A percentile compares a stretch with the other conserved stretches of the same genome.
These are phyloP conservation scores for Aspergillus ellipticus DNA, from an alignment of 495 filamentous ascomycete species.

Conservation along the genomic window DNA sequence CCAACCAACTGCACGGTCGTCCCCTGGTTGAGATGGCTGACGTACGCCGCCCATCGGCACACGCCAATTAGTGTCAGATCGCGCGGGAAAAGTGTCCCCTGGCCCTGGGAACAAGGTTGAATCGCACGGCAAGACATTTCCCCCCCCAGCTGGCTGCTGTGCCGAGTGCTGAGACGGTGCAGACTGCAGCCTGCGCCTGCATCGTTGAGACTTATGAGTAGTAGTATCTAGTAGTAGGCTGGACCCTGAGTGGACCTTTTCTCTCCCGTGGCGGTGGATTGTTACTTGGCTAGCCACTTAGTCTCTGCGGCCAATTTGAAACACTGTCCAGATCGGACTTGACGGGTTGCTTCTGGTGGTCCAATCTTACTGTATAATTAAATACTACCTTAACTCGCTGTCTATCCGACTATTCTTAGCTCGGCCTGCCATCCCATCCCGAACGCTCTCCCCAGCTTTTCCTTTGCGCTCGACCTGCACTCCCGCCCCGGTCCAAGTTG, in stretches of 20 bases:
- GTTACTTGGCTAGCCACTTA: too few relatives aligned
- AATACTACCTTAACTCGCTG: not conserved
- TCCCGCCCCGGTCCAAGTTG: too few relatives aligned
- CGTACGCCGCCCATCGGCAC: not conserved
- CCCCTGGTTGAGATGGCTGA: not conserved
- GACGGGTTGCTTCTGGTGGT: not conserved
- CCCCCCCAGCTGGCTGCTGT: not conserved
- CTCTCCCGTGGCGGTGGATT: not conserved
- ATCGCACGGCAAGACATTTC: not conserved
- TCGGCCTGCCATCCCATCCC: not conserved
- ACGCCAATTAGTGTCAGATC: not conserved
- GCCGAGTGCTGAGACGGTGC: not conserved
- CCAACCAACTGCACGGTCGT: too few relatives aligned
- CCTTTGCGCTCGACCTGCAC: not conserved
- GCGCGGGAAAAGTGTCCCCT: not conserved
- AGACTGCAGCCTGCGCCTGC: not conserved
- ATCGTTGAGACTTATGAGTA: too few relatives aligned
- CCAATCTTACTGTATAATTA: not conserved
- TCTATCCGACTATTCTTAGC: not conserved
- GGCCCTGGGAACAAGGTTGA: not conserved
- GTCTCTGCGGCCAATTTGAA: slow-evolving; percentile 7
- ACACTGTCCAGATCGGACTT: slow-evolving; percentile 1
- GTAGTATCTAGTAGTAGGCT: too few relatives aligned
- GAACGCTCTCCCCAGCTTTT: not conserved
- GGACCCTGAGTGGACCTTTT: slow-evolving; percentile 6